Percentiles rank a stretch among this genome's conserved stretches.
These are phyloP conservation scores for Gossypium anomalum DNA, from an alignment of 345 rosid species.

Conservation along the genomic window DNA sequence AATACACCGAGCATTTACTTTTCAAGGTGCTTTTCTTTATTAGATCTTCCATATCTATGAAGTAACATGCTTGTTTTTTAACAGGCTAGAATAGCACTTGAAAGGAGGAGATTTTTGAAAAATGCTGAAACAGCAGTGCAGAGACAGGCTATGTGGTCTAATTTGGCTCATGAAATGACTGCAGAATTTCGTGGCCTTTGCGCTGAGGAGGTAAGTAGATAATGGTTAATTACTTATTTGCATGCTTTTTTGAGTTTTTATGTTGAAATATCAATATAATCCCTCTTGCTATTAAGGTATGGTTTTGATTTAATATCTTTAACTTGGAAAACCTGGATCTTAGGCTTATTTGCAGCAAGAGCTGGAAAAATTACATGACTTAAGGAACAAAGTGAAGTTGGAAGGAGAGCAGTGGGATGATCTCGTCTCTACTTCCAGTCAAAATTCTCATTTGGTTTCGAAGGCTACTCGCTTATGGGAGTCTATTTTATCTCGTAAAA, in stretches of 20 bases:
- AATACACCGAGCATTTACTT: neutral
- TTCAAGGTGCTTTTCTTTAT: neutral
- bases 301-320: slow-evolving; percentile 5
- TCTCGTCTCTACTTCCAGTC: slow-evolving; percentile 91
- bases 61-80: slow-evolving; percentile 17
- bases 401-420: slow-evolving; percentile 99
- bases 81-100: slow-evolving; percentile 98
- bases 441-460: slow-evolving; percentile 91
- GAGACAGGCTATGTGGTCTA: slow-evolving; percentile 99
- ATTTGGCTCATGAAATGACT: slow-evolving; percentile 99
- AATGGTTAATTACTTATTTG: slow-evolving; percentile 8
- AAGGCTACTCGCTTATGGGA: slow-evolving; percentile 95
- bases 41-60: slow-evolving; percentile 12
- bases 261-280: neutral
- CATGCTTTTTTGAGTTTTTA: neutral
- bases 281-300: neutral
- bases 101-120: slow-evolving; percentile 85
- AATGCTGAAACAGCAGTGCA: slow-evolving; percentile 93
- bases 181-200: slow-evolving; percentile 99
- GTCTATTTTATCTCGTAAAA: slow-evolving; percentile 85
- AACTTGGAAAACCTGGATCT: slow-evolving; percentile 29
- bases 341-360: slow-evolving; percentile 99
- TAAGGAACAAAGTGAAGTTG: slow-evolving; percentile 93
- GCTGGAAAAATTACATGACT: slow-evolving; percentile 87
- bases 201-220: slow-evolving; percentile 84